A percentile compares a stretch with the other conserved stretches of the same genome.
Evolutionary conservation across 1,284 basidiomycete genomes (phyloP).

Genomic region (Trametes pubescens): DNA sequence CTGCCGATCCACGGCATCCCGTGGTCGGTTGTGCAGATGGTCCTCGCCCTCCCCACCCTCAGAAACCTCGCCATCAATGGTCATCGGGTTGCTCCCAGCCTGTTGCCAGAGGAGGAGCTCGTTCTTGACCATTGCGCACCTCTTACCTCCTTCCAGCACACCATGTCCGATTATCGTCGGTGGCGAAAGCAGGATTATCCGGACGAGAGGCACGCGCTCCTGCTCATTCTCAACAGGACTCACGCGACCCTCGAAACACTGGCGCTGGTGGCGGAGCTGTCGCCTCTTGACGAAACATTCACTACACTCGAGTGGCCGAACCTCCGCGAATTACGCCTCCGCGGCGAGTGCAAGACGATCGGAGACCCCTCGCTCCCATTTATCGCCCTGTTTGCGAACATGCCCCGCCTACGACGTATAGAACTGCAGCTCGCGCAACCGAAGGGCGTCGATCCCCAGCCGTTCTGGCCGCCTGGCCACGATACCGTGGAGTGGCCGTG

Average conservation of each 20-base stretch:
- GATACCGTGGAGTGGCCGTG: slow-evolving; percentile 1
- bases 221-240: neutral
- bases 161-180: neutral
- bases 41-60: neutral
- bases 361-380: neutral
- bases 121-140: neutral
- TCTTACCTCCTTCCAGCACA: neutral
- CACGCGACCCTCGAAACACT: neutral
- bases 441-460: neutral
- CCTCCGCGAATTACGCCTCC: neutral
- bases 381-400: neutral
- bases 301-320: neutral
- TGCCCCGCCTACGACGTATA: slow-evolving; percentile 1
- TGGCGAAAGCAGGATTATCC: neutral
- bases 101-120: neutral
- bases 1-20: neutral
- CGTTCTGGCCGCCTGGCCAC: neutral
- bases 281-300: neutral
- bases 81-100: neutral
- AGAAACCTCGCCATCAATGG: neutral
- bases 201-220: neutral
- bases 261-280: neutral
- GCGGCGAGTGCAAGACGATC: neutral
- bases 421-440: slow-evolving; percentile 1
- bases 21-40: neutral